phyloP scores from a whole-genome alignment of 176 grass and related monocot genomes.

The Triticum turgidum region DNA sequence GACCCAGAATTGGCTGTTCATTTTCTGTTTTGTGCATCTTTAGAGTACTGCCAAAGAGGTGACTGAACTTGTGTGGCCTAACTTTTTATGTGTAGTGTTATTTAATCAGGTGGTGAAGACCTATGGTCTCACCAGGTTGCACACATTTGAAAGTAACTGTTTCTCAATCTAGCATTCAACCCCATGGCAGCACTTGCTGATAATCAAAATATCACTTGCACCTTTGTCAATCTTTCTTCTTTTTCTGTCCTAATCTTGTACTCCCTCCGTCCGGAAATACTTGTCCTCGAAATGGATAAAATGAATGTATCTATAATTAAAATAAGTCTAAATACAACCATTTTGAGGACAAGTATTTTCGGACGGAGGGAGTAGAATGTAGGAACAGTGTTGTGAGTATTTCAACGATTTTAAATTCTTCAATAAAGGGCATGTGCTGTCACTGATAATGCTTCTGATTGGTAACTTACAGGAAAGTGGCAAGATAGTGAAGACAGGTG shows the following conservation, averaged over 20 bases:
- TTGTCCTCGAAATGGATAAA: no score
- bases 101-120: not conserved
- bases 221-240: conserved; percentile 1
- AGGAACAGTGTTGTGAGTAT: conserved; percentile 13
- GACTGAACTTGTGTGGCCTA: not conserved
- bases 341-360: no score
- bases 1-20: not conserved
- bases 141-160: not conserved
- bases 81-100: not conserved
- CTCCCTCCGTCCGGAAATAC: no score
- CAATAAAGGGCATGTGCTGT: not conserved
- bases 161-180: not conserved
- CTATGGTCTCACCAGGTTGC: conserved; percentile 14
- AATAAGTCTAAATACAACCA: no score
- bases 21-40: conserved; percentile 20
- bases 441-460: conserved; percentile 28
- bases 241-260: not conserved
- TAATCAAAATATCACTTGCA: not conserved
- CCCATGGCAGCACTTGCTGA: not conserved
- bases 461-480: conserved; percentile 59
- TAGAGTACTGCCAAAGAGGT: not conserved
- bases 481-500: conserved; percentile 91
- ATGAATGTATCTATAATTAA: no score
- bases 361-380: not conserved
- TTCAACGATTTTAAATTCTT: not conserved